These are phyloP conservation scores for Zygoascus bituminiphila DNA, from an alignment of 805 yeast genomes.

Conservation along the genomic window DNA sequence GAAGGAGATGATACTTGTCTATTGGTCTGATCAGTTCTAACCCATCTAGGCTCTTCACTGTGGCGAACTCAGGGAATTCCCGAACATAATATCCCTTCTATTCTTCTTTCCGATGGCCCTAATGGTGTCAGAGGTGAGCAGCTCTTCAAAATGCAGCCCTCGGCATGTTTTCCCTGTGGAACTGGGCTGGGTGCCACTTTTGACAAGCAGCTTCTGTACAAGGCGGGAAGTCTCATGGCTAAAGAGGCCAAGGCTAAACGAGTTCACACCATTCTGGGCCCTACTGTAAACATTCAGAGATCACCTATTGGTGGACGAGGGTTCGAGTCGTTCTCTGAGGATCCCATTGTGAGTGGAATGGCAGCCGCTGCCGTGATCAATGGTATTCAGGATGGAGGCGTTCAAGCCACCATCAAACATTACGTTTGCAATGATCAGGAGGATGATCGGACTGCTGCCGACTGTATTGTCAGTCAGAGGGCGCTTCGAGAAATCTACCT, in stretches of 20 bases:
- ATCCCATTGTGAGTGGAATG: slow-evolving; percentile 42
- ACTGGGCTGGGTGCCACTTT: slow-evolving; percentile 52
- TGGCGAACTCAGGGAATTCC: slow-evolving; percentile 42
- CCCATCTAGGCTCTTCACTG: slow-evolving; percentile 4
- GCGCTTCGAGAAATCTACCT: slow-evolving; percentile 59
- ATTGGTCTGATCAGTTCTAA: too few relatives aligned
- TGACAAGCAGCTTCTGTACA: slow-evolving; percentile 39
- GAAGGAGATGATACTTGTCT: too few relatives aligned
- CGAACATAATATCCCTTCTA: slow-evolving; percentile 36
- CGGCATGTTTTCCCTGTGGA: slow-evolving; percentile 54
- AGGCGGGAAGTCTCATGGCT: slow-evolving; percentile 47
- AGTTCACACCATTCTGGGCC: slow-evolving; percentile 43
- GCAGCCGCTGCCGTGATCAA: slow-evolving; percentile 42
- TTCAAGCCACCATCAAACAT: slow-evolving; percentile 54
- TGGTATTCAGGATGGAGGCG: slow-evolving; percentile 45
- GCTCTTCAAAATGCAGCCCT: slow-evolving; percentile 43
- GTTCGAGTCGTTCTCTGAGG: slow-evolving; percentile 55
- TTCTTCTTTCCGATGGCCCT: slow-evolving; percentile 52
- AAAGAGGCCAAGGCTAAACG: slow-evolving; percentile 46
- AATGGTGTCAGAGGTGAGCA: slow-evolving; percentile 55
- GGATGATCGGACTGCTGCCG: slow-evolving; percentile 41
- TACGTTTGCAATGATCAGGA: slow-evolving; percentile 57
- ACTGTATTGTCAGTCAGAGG: slow-evolving; percentile 45
- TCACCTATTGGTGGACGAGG: slow-evolving; percentile 55
- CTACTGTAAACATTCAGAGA: slow-evolving; percentile 45